Percentiles rank a stretch among this genome's conserved stretches.
Evolutionary conservation across 1,284 basidiomycete genomes (phyloP).

Genomic region (Sporisorium reilianum): DNA sequence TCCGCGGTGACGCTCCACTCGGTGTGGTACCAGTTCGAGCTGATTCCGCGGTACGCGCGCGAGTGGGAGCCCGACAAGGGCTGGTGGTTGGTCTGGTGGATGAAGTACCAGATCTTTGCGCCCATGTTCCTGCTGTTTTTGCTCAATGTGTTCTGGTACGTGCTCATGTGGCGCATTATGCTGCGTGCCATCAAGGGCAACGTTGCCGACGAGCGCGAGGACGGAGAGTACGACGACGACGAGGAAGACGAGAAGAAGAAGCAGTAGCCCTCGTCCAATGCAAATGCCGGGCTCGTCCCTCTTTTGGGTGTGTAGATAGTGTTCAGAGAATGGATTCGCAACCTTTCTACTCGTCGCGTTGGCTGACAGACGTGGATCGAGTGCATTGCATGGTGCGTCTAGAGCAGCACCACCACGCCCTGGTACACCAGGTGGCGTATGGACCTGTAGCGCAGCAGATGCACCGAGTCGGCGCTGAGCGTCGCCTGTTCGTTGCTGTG

Average conservation of each 20-base stretch:
- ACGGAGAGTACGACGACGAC: constrained; percentile 64
- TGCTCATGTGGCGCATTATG: constrained; percentile 66
- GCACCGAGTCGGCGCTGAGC: constrained; percentile 54
- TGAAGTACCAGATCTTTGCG: constrained; percentile 67
- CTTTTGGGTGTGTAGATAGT: neutral
- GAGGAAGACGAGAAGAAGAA: constrained; percentile 49
- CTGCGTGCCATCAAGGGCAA: constrained; percentile 52
- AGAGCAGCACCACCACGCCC: constrained; percentile 56
- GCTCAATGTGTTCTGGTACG: constrained; percentile 68
- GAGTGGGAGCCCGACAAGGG: constrained; percentile 63
- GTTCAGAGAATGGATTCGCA: constrained; percentile 6
- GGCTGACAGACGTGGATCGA: too few species aligned
- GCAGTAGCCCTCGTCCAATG: constrained; percentile 13
- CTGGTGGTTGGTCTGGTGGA: constrained; percentile 66
- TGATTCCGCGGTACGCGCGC: constrained; percentile 74
- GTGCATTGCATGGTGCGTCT: too few species aligned
- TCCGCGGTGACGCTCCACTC: constrained; percentile 89
- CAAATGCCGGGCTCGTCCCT: neutral
- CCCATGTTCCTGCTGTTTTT: constrained; percentile 65
- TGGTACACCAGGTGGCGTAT: constrained; percentile 56
- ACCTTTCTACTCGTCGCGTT: neutral
- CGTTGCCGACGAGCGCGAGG: constrained; percentile 60
- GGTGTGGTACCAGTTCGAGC: constrained; percentile 83
- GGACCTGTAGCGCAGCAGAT: constrained; percentile 61
- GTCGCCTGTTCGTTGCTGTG: constrained; percentile 48